phyloP scores from a whole-genome alignment of 768 basidiomycete species.

The Phaeotremella fagi region DNA sequence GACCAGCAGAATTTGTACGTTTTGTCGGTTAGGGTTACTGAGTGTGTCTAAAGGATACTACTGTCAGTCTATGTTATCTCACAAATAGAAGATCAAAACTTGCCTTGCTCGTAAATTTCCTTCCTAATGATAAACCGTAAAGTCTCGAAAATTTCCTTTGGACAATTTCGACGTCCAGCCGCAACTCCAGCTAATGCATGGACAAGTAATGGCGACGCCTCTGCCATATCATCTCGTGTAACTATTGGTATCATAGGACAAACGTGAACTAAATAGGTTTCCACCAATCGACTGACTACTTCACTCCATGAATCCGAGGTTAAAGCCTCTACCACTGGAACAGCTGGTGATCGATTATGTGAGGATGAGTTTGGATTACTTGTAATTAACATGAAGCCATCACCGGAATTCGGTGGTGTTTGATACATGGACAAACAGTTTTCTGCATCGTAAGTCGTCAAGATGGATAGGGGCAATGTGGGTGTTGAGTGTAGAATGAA shows the following conservation, averaged over 20 bases:
- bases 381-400: conserved; percentile 13
- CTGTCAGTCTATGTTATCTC: not conserved
- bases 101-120: conserved; percentile 17
- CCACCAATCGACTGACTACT: conserved; percentile 17
- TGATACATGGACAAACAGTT: conserved; percentile 6
- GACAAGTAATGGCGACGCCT: conserved; percentile 5
- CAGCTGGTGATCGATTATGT: conserved; percentile 4
- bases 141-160: conserved; percentile 20
- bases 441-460: conserved; percentile 9
- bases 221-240: conserved; percentile 10
- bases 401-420: conserved; percentile 7
- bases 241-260: conserved; percentile 17
- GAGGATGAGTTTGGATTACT: not conserved
- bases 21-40: conserved; percentile 11
- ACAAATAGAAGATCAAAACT: not conserved
- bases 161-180: conserved; percentile 14
- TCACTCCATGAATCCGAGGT: conserved; percentile 17
- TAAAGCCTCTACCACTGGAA: conserved; percentile 12
- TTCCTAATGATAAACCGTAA: conserved; percentile 9
- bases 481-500: conserved; percentile 26
- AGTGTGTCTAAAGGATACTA: conserved; percentile 6
- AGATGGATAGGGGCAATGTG: conserved; percentile 12
- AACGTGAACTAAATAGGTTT: conserved; percentile 13
- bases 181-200: conserved; percentile 19
- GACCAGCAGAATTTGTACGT: conserved; percentile 15